A percentile compares a stretch with the other conserved stretches of the same genome.
Evolutionary conservation across 768 basidiomycete species (phyloP).

Genomic region (Lactifluus volemus): DNA sequence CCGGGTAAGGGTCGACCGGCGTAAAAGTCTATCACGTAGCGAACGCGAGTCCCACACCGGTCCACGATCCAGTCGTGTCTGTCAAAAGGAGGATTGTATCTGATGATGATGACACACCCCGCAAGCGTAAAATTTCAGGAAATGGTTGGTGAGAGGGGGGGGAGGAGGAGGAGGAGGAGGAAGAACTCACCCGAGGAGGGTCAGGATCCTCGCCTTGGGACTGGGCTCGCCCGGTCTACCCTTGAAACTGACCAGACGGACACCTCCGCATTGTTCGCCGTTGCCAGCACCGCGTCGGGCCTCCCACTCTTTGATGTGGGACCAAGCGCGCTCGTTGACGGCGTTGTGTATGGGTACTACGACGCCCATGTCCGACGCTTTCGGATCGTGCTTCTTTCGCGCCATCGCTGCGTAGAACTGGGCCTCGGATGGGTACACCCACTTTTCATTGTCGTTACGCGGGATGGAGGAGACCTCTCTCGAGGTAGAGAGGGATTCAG

Average conservation of each 20-base stretch:
- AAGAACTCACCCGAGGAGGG: conserved; percentile 68
- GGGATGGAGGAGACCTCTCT: conserved; percentile 89
- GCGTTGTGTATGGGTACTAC: conserved; percentile 99
- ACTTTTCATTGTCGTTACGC: conserved; percentile 56
- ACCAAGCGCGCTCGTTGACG: conserved; percentile 74
- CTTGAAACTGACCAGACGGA: conserved; percentile 83
- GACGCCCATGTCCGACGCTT: conserved; percentile 83
- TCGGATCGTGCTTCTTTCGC: conserved; percentile 87
- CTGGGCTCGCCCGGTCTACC: conserved; percentile 76
- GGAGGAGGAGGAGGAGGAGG: no score
- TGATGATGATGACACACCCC: conserved; percentile 25
- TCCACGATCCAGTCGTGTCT: conserved; percentile 97
- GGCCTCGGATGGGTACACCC: conserved; percentile 98
- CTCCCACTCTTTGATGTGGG: conserved; percentile 49
- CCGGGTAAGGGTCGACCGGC: conserved; percentile 54
- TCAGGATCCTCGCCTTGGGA: conserved; percentile 74
- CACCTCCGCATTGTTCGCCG: conserved; percentile 71
- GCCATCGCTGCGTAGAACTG: conserved; percentile 98
- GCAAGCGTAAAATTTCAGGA: neutral
- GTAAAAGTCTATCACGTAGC: conserved; percentile 99
- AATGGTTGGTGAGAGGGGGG: no score
- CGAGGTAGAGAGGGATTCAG: conserved; percentile 45
- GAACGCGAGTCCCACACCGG: conserved; percentile 78
- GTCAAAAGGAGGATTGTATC: conserved; percentile 92
- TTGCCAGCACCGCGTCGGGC: conserved; percentile 43